Evolutionary conservation across 1,284 basidiomycete species (phyloP).

Genomic region (Apiotrichum sp.): DNA sequence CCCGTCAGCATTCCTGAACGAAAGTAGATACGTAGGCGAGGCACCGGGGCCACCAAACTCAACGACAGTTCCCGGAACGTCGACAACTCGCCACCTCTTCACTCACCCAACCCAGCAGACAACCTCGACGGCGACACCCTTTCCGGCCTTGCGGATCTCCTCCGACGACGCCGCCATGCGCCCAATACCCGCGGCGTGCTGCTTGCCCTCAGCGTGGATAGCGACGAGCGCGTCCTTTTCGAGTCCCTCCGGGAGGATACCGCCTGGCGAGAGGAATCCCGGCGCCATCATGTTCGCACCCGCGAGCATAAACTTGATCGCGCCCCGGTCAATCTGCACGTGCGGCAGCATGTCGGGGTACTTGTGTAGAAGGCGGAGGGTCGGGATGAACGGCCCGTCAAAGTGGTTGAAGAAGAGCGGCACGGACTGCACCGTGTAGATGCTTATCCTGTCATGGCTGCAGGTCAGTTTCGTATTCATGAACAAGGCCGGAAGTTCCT

Average conservation of each 20-base stretch:
- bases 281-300: constrained; percentile 95
- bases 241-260: constrained; percentile 74
- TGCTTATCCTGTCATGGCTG: constrained; percentile 91
- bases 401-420: constrained; percentile 97
- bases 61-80: too few relatives aligned
- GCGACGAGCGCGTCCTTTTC: constrained; percentile 70
- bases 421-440: constrained; percentile 78
- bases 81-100: not conserved
- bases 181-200: constrained; percentile 83
- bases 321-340: constrained; percentile 89
- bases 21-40: too few relatives aligned
- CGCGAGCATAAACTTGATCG: constrained; percentile 91
- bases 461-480: constrained; percentile 3
- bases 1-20: constrained; percentile 37
- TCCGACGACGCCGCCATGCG: constrained; percentile 75
- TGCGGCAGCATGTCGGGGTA: constrained; percentile 86
- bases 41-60: not conserved
- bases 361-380: constrained; percentile 80
- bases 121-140: constrained; percentile 85
- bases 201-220: constrained; percentile 93
- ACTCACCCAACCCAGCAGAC: constrained; percentile 50
- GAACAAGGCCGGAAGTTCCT: too few relatives aligned
- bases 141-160: constrained; percentile 83
- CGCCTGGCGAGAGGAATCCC: constrained; percentile 87
- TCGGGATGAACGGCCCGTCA: constrained; percentile 87